Evolutionary conservation across 768 basidiomycete genomes (phyloP), one percentile per base, ranked within the genome.

Genomic region (Tricholoma saponaceum): DNA sequence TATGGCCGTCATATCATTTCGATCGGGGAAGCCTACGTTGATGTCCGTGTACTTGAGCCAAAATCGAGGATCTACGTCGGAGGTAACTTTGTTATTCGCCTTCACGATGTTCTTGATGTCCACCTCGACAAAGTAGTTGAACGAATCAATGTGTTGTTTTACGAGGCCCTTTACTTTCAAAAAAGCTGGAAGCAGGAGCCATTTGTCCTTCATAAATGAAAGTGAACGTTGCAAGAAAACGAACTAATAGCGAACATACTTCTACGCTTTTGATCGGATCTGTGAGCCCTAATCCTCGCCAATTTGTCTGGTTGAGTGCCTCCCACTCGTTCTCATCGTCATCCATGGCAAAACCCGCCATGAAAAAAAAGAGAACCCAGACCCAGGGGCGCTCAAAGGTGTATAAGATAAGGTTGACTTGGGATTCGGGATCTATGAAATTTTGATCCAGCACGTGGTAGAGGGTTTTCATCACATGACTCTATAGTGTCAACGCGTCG

Each of bases 131-230:
- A 99, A 98, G 72, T 96, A 95, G 76, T 98, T 98, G 85, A 94
- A 98, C 7, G 94, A 97, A 72, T 98, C 97, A 64, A 98, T 91
- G 69, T 99, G 97, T 69, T 98, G 97, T 76, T 98, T 98, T 60
- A 99, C 97, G 13, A 99, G 86, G 58, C 97, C 97, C 67, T 99
- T 99, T 60, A 97, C 92, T 74, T 95, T 90, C 52, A 99, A 79
- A 67, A 98, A 99, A 9, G 95, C 96, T 1, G 97, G 97, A 2
- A 99, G 77, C 9, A 99, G 77, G 18, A 97, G 84, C 97, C 97
- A 99, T 86, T 99, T 99, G 70, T 99, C 97, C 95, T 97, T 30
- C 13, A 51, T 52, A 54, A 57, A 32, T 61, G 59, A 55, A 52
- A 33, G 23, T 55, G 18, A 60, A 60, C 33, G 32, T 41, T 32